Conservation (phyloP, 2,329 filamentous ascomycete genomes). For the Aspergillus sp. region DNA sequence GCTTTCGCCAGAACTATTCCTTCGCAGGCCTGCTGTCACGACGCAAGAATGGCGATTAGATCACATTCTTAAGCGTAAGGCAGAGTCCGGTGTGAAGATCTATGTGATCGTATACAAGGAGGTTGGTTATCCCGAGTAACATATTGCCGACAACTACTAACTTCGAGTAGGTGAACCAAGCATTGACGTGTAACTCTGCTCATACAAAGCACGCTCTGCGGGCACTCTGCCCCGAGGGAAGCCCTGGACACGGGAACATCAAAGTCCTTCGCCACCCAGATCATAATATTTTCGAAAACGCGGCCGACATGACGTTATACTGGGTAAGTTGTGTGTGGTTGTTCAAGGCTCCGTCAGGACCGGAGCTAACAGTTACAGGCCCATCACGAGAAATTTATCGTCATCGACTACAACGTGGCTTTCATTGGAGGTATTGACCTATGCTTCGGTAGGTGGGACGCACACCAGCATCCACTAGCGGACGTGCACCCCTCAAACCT, state of each 20-base stretch:
- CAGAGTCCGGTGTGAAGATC: constrained; percentile 91
- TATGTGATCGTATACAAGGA: constrained; percentile 93
- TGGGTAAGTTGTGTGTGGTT: constrained; percentile 53
- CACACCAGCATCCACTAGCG: constrained; percentile 76
- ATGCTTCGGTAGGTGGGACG: constrained; percentile 95
- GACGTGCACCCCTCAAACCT: constrained; percentile 86
- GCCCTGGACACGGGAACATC: constrained; percentile 84
- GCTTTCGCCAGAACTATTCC: constrained; percentile 83
- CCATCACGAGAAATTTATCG: constrained; percentile 96
- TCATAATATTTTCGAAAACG: constrained; percentile 92
- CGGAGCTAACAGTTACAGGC: constrained; percentile 47
- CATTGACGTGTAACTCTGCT: constrained; percentile 84
- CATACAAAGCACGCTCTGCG: constrained; percentile 89
- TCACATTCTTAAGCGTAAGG: constrained; percentile 79
- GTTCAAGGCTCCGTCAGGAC: not conserved
- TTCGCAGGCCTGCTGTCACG: constrained; percentile 77
- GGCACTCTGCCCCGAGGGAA: constrained; percentile 75
- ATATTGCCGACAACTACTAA: constrained; percentile 4
- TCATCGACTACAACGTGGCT: constrained; percentile 85
- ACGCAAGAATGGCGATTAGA: constrained; percentile 88
- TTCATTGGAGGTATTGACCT: constrained; percentile 94
- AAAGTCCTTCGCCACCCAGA: constrained; percentile 86
- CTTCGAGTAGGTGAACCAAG: constrained; percentile 58
- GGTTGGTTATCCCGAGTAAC: constrained; percentile 31
- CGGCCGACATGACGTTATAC: constrained; percentile 94